Conservation (phyloP, 352 stramenopile species). For the Thraustochytrium aureum region DNA sequence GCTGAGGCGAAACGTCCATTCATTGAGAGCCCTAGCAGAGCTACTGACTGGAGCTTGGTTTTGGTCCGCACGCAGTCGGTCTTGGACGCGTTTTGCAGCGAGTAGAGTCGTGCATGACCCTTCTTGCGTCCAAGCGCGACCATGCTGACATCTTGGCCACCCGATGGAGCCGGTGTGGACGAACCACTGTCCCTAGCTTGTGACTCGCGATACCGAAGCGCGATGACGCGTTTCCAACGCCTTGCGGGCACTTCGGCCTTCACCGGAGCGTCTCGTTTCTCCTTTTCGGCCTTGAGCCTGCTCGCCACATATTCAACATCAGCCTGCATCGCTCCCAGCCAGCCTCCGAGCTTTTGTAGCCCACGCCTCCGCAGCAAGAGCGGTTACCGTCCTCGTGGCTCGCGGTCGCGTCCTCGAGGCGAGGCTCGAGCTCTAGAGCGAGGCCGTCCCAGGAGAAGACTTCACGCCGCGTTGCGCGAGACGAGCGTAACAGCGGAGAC, state of each 20-base stretch:
- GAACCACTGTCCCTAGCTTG: no score
- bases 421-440: no score
- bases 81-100: not conserved
- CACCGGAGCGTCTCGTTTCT: no score
- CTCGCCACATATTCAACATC: slow-evolving; percentile 13
- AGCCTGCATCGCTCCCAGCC: slow-evolving; percentile 9
- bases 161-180: no score
- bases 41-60: slow-evolving; percentile 11
- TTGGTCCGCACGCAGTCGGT: not conserved
- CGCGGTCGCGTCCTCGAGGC: no score
- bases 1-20: slow-evolving; percentile 3
- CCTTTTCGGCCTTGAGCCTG: slow-evolving; percentile 7
- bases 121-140: not conserved
- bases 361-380: no score
- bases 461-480: no score
- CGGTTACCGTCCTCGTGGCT: no score
- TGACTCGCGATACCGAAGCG: not conserved
- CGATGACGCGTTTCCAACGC: not conserved
- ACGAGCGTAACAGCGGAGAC: no score
- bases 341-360: no score
- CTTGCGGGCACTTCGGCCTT: no score
- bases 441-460: no score
- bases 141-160: not conserved
- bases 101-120: slow-evolving; percentile 8
- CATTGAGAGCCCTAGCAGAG: not conserved